Evolutionary conservation across 108 stramenopile species (phyloP), one percentile per base, ranked within the genome.

Genomic region (Nitzschia palea): DNA sequence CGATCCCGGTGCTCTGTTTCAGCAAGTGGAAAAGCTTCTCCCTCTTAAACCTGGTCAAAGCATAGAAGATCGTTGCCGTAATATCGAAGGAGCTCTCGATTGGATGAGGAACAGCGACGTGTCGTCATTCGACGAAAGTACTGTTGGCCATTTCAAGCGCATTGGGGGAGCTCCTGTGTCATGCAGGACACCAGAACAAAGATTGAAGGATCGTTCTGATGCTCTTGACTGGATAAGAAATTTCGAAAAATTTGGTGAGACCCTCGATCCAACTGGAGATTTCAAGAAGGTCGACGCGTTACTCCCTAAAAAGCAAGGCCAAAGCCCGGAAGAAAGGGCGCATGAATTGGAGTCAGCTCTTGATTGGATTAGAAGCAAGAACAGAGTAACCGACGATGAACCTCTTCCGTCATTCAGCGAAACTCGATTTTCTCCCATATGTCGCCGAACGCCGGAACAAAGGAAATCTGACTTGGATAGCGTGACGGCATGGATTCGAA

Each of bases 331-430:
- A 32, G 52, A 55, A 6, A 45, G 68, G 4, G 74, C 74, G 26
- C 42, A 28, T 27, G 77, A 71, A n/a, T 66, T 78, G 53, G 70
- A 71, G 55, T 65, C 44, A 50, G 69, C 77, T 43, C 58, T 78
- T 12, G 61, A 71, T 42, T 78, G 77, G 77, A 31, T n/a, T n/a
- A n/a, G 74, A 8, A 55, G 70, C 2, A 61, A 60, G 20, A 33
- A 71, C 26, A 58, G 48, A 35, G 77, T 57, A 2, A 56, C 17
- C 62, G 44, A 25, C 14, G 25, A 45, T 30, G 73, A 70, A 28
- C 64, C 59, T 29, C 62, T 68, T 30, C 53, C 51, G 3, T 37
- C 15, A 17, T 62, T 71, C 29, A 47, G 52, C 28, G 62, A 53
- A 52, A 15, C 62, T 44, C 28, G 54, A 44, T 57, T 55, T 9